Base-by-base conservation (phyloP, 345 rosid genomes). In the Theobroma cacao region DNA sequence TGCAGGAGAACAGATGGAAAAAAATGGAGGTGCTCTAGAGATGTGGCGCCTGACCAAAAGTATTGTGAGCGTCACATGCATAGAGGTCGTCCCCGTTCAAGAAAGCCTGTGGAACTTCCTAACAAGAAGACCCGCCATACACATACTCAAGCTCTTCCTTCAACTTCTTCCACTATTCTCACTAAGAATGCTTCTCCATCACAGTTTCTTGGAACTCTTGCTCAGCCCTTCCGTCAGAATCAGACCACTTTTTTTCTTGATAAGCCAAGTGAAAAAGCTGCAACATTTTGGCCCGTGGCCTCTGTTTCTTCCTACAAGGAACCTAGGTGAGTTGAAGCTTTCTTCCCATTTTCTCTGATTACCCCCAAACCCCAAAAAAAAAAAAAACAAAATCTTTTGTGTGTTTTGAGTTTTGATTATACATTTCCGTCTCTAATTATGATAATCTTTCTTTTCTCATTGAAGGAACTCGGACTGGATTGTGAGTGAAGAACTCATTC, bases 11-110 rank as follows among this genome's bases (percentile, higher is more conserved):
- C 98, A 5, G 98, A 93, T 50, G 98, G 98, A 12, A 93, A 93
- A 83, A 93, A 93, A 81, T 93, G 98, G 98, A 87, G 98, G 72
- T 94, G 98, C 84, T 88, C 98, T 7, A 92, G 88, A 84, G 93
- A 91, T 34, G 97, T 80, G 33, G 97, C 90, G 20, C 88, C 87
- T 36, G 81, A 86, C 77, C 95, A 94, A 56, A 94, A 94, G 72
- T 94, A 94, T 80, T 94, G 97, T 79, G 98, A 94, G 81, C 91
- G 89, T 66, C 98, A 94, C 81, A 80, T 94, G 76, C 91, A 94
- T 75, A 85, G 95, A 89, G 94, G 95, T 60, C 95, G 97, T 69
- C 95, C 94, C 82, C 98, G 98, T 94, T 94, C 98, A 94, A 94
- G 97, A 94, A 94, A 92, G 94, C 97, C 79, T 88, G 98, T 94